phyloP scores from a whole-genome alignment of 108 stramenopile genomes.

The Cyclotella sp. region DNA sequence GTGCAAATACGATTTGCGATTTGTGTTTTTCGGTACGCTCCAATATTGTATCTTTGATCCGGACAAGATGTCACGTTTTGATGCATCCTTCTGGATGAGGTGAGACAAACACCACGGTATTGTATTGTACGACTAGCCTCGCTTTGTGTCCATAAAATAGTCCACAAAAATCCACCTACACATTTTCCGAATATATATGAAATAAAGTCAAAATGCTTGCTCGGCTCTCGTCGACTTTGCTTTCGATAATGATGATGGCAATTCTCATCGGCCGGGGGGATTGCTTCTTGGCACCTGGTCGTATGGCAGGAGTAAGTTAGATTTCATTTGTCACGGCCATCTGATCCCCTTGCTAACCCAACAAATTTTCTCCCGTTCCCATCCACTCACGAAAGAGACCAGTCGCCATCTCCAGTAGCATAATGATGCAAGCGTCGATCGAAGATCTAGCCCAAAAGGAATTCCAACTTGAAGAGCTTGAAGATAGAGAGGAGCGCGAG shows the following conservation, averaged over 20 bases:
- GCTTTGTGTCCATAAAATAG: too few species aligned
- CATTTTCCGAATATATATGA: too few species aligned
- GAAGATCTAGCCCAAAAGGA: slow-evolving; percentile 43
- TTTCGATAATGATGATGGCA: neutral
- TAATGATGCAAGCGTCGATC: neutral
- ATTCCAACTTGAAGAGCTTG: slow-evolving; percentile 58
- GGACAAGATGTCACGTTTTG: too few species aligned
- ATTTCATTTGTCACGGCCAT: neutral
- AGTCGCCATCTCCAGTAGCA: neutral
- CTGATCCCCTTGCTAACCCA: neutral
- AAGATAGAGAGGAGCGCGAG: slow-evolving; percentile 51
- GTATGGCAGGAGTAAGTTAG: neutral
- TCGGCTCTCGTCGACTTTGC: neutral
- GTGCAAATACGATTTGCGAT: too few species aligned
- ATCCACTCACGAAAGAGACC: neutral
- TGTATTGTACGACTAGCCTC: too few species aligned
- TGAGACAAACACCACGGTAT: too few species aligned
- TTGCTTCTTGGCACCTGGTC: neutral
- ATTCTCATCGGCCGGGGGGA: neutral
- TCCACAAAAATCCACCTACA: too few species aligned
- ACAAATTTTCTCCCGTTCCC: neutral
- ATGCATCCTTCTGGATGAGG: too few species aligned
- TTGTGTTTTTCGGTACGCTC: too few species aligned
- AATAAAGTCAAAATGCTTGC: too few species aligned
- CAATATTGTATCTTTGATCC: too few species aligned